A percentile compares a stretch with the other conserved stretches of the same genome.
Conservation (phyloP, 2,329 filamentous ascomycete species). For the Penicillium brasilianum region DNA sequence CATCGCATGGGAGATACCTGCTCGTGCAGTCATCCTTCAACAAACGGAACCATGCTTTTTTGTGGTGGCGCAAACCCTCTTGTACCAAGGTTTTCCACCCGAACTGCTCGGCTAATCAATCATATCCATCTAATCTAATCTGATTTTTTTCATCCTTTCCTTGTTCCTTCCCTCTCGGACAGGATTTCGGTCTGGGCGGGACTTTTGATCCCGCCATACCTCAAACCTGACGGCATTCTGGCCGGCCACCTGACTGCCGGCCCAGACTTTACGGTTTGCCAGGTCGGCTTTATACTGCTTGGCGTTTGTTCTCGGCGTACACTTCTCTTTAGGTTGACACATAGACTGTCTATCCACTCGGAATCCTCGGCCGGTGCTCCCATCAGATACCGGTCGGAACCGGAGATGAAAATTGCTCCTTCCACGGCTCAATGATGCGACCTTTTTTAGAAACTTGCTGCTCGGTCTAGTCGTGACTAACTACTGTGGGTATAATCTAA, state of each 20-base stretch:
- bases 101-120: slow-evolving; percentile 3
- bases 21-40: background rate
- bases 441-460: background rate
- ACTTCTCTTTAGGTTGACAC: too few relatives aligned
- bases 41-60: background rate
- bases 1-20: background rate
- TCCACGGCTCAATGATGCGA: background rate
- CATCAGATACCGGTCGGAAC: background rate
- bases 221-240: background rate
- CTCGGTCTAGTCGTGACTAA: too few relatives aligned
- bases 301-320: background rate
- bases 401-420: background rate
- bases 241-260: background rate
- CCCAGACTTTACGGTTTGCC: background rate
- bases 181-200: background rate
- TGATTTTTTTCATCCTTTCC: slow-evolving; percentile 1
- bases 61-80: background rate
- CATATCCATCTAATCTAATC: slow-evolving; percentile 16
- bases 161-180: background rate
- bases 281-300: background rate
- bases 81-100: slow-evolving; percentile 1
- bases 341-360: background rate
- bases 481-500: background rate
- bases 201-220: background rate
- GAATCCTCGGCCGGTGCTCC: background rate